These are phyloP conservation scores for Rhodotorula kratochvilovae DNA, from an alignment of 768 basidiomycete genomes.

Conservation along the genomic window DNA sequence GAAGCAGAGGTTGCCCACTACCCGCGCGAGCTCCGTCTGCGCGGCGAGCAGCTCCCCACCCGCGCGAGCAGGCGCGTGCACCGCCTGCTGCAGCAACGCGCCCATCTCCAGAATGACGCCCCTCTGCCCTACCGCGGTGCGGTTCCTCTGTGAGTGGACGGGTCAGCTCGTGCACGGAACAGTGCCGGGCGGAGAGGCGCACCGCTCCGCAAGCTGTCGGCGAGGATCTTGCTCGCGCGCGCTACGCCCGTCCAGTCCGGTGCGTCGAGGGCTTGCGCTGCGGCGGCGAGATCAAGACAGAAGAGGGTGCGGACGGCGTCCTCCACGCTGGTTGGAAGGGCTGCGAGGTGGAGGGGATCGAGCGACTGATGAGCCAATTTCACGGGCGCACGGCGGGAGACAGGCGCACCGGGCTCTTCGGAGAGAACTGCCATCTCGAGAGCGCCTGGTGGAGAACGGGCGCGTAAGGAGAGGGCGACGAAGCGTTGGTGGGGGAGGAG, in stretches of 20 bases:
- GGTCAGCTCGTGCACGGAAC: too few species aligned
- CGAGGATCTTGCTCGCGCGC: not conserved
- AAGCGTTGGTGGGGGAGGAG: not conserved
- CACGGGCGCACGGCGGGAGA: too few species aligned
- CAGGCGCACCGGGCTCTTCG: not conserved
- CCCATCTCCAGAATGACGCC: not conserved
- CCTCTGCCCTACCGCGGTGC: not conserved
- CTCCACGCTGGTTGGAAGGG: not conserved
- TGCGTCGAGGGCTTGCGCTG: too few species aligned
- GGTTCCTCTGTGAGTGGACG: constrained; percentile 18
- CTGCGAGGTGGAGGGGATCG: too few species aligned
- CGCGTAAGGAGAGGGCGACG: not conserved
- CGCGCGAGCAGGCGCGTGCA: not conserved
- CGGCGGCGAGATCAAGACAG: accelerated
- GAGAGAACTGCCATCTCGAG: not conserved
- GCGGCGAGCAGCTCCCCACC: not conserved
- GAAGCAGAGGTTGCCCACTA: constrained; percentile 35
- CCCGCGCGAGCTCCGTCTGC: constrained; percentile 24
- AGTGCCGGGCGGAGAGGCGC: too few species aligned
- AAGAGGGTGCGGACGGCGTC: not conserved
- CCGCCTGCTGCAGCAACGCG: not conserved
- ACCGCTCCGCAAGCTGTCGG: constrained; percentile 23
- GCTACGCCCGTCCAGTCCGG: constrained; percentile 2
- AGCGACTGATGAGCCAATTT: not conserved
- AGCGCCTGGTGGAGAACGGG: not conserved